Base-by-base conservation (phyloP, 2,329 filamentous ascomycete genomes). In the Simplicillium sp. region DNA sequence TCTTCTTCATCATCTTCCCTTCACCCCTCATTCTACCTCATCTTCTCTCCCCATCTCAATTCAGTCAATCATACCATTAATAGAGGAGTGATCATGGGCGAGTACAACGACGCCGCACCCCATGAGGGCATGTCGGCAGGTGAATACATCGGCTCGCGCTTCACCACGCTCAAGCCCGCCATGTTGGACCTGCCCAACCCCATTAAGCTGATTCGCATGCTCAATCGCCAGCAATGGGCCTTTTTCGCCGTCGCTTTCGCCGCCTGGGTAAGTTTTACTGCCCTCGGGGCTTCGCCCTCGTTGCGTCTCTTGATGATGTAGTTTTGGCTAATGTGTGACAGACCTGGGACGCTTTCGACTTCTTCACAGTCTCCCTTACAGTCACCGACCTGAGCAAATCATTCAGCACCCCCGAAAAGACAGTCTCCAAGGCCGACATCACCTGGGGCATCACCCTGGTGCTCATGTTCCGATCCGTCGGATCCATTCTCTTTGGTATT, bases 341-440 rank as follows among this genome's bases (percentile, higher is more conserved):
- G 73, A 71, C 71, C 1, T 78, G 74, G 75, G 76, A 81, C 52
- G 67, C 77, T 3, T 82, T 81, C 48, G 79, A 83, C 56, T 82
- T 81, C 61, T 79, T 80, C 56, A 79, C 75, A 36, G 77, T 82
- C 18, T 77, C 73, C 1, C 62, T 82, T 35, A 78, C 75, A 1
- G 64, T 79, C 13, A 69, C 62, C 11, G 65, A 74, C 16, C 61
- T 82, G 12, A 63, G 69, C 29, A 58, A 70, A 40, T 60, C 64
- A 1, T 82, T 82, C 48, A 62, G 58, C 43, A 70, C 66, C 45
- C 56, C 68, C 39, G 75, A 73, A 41, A 25, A 25, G 20, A 25
- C 5, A 25, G 20, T 25, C 20, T 6, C 20, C 20, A 25, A 25
- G 20, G 68, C 73, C 4, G 72, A 78, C 47, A 77, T 82, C 17